Percentiles rank a stretch among this genome's conserved stretches.
phyloP scores from a whole-genome alignment of 176 grass and related monocot genomes.

The Carex scoparia region DNA sequence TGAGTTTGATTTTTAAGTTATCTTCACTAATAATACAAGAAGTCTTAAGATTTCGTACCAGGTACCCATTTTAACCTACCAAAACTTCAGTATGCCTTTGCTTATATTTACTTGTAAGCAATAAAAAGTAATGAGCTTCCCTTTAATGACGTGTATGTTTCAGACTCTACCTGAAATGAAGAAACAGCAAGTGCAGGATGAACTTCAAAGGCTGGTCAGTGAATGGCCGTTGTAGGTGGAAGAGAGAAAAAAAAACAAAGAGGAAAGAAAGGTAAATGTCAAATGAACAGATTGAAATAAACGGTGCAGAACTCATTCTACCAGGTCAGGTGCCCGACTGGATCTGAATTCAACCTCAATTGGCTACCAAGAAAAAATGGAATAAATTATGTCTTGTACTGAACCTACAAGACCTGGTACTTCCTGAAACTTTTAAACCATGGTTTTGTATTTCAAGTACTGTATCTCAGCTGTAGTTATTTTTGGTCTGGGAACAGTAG shows the following conservation, averaged over 20 bases:
- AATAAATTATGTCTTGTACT: neutral
- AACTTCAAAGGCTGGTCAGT: conserved; percentile 67
- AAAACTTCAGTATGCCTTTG: neutral
- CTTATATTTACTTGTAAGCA: neutral
- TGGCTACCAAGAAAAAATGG: neutral
- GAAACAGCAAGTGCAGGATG: conserved; percentile 63
- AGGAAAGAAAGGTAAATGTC: conserved; percentile 58
- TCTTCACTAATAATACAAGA: neutral
- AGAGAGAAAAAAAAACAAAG: conserved; percentile 61
- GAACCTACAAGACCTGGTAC: neutral
- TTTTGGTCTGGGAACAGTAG: conserved; percentile 90
- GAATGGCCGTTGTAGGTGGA: conserved; percentile 72
- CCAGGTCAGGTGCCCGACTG: no score
- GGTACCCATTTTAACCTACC: neutral
- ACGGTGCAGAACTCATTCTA: no score
- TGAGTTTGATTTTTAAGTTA: neutral
- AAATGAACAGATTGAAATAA: neutral
- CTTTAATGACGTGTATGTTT: conserved; percentile 22
- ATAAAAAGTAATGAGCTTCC: neutral
- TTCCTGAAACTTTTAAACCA: neutral
- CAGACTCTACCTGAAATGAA: conserved; percentile 69
- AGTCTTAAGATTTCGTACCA: neutral
- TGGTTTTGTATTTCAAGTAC: neutral
- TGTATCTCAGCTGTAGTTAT: conserved; percentile 62
- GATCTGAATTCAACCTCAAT: no score